Conservation (phyloP, 169 alveolate species). For the Gregarina niphandrodes region DNA sequence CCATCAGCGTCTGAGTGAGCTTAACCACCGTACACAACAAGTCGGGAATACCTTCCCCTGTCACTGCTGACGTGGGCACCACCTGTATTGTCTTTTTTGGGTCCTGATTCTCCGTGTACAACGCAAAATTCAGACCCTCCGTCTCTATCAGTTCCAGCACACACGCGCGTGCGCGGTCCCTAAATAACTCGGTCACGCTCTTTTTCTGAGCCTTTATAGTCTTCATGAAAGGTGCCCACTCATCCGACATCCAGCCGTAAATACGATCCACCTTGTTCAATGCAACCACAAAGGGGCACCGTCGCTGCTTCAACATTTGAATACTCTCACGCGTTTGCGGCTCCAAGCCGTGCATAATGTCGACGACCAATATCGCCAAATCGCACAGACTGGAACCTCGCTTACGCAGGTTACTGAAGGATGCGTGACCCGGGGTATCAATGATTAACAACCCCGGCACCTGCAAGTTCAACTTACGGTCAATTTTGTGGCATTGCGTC, state of each 20-base stretch:
- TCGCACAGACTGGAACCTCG: slow-evolving; percentile 97
- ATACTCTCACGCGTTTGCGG: slow-evolving; percentile 83
- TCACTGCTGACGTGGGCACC: slow-evolving; percentile 94
- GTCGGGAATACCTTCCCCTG: slow-evolving; percentile 98
- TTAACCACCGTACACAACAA: slow-evolving; percentile 63
- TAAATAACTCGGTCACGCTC: slow-evolving; percentile 56
- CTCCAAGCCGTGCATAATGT: slow-evolving; percentile 96
- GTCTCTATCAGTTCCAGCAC: slow-evolving; percentile 65
- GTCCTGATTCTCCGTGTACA: slow-evolving; percentile 81
- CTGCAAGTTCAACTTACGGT: slow-evolving; percentile 25
- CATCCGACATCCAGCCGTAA: slow-evolving; percentile 69
- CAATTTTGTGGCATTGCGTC: slow-evolving; percentile 49
- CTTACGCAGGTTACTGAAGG: slow-evolving; percentile 53
- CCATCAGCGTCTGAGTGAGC: slow-evolving; percentile 60
- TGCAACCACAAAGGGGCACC: slow-evolving; percentile 92
- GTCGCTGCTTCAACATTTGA: slow-evolving; percentile 52
- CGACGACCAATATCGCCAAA: slow-evolving; percentile 92
- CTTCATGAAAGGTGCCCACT: slow-evolving; percentile 57
- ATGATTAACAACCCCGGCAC: slow-evolving; percentile 88
- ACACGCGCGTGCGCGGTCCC: slow-evolving; percentile 36
- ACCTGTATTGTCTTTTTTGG: slow-evolving; percentile 68
- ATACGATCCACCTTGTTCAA: slow-evolving; percentile 88
- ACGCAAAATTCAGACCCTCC: slow-evolving; percentile 76
- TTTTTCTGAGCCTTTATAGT: slow-evolving; percentile 51
- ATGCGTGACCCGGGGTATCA: slow-evolving; percentile 99